These are phyloP conservation scores for Jasminum sambac DNA, from an alignment of 257 asterid genomes.

Conservation along the genomic window DNA sequence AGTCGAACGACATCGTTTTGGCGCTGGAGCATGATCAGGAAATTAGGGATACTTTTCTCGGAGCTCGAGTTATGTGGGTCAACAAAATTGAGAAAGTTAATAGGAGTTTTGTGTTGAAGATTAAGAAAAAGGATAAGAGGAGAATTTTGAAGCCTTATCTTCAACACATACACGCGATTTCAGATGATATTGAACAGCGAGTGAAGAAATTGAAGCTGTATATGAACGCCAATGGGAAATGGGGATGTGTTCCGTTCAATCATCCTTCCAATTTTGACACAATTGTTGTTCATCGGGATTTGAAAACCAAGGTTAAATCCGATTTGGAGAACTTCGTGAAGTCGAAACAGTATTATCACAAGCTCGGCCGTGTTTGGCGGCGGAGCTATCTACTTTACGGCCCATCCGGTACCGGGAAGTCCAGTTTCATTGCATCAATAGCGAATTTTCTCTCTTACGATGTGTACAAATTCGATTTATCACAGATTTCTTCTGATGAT, in stretches of 20 bases:
- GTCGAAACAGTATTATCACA: slow-evolving; percentile 32
- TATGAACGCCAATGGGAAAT: slow-evolving; percentile 39
- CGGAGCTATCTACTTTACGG: slow-evolving; percentile 34
- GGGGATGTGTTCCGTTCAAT: slow-evolving; percentile 52
- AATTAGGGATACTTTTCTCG: slow-evolving; percentile 53
- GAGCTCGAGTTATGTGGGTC: slow-evolving; percentile 55
- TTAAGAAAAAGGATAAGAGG: slow-evolving; percentile 56
- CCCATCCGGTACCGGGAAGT: slow-evolving; percentile 35
- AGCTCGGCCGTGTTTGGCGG: slow-evolving; percentile 33
- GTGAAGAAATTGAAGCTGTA: slow-evolving; percentile 40
- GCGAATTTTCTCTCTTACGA: slow-evolving; percentile 29
- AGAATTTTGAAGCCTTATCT: slow-evolving; percentile 62
- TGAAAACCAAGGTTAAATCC: slow-evolving; percentile 27
- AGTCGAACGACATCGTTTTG: slow-evolving; percentile 50
- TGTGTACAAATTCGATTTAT: slow-evolving; percentile 27
- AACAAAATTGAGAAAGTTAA: slow-evolving; percentile 26
- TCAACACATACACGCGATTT: slow-evolving; percentile 52
- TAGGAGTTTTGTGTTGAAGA: slow-evolving; percentile 40
- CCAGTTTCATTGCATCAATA: slow-evolving; percentile 30
- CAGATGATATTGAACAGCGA: slow-evolving; percentile 52
- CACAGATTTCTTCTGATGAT: slow-evolving; percentile 20
- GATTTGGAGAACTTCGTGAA: slow-evolving; percentile 32
- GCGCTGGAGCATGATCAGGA: slow-evolving; percentile 49
- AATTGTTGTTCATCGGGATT: slow-evolving; percentile 26
- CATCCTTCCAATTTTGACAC: slow-evolving; percentile 47